A percentile compares a stretch with the other conserved stretches of the same genome.
Conservation (phyloP, 106 monocot genomes). For the Apostasia ramifera region DNA sequence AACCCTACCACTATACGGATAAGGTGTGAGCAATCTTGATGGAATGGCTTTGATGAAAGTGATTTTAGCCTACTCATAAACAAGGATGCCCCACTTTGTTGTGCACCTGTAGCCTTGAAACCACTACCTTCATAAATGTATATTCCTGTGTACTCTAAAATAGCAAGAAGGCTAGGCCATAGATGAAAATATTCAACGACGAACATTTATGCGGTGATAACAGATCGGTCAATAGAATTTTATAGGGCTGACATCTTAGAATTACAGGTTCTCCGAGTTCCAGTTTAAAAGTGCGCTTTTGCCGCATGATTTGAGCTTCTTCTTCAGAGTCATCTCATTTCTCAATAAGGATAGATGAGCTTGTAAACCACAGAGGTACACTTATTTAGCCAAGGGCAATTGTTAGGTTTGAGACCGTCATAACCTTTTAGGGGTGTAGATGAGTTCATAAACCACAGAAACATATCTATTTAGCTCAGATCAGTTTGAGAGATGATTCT, state of each 20-base stretch:
- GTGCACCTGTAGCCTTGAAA: constrained; percentile 94
- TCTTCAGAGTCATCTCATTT: constrained; percentile 67
- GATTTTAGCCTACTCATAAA: constrained; percentile 90
- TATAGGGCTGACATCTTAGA: constrained; percentile 91
- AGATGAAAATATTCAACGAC: constrained; percentile 92
- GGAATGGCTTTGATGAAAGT: constrained; percentile 85
- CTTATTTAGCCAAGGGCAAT: too few relatives aligned
- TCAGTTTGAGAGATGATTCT: too few relatives aligned
- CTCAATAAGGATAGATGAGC: too few relatives aligned
- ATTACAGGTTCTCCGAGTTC: constrained; percentile 91
- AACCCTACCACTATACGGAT: constrained; percentile 96
- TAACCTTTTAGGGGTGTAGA: too few relatives aligned
- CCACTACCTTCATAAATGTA: constrained; percentile 98
- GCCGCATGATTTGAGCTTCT: constrained; percentile 53
- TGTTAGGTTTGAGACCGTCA: too few relatives aligned
- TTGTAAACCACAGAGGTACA: too few relatives aligned
- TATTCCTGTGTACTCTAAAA: constrained; percentile 84
- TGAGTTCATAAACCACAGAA: too few relatives aligned
- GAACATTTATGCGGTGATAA: constrained; percentile 81
- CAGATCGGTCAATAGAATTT: constrained; percentile 83
- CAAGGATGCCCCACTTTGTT: constrained; percentile 81
- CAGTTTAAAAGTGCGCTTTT: constrained; percentile 40
- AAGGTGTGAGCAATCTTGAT: constrained; percentile 97
- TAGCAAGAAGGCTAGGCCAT: constrained; percentile 93
- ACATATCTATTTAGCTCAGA: too few relatives aligned